These are phyloP conservation scores for Serendipita indica DNA, from an alignment of 768 basidiomycete genomes.

Conservation along the genomic window DNA sequence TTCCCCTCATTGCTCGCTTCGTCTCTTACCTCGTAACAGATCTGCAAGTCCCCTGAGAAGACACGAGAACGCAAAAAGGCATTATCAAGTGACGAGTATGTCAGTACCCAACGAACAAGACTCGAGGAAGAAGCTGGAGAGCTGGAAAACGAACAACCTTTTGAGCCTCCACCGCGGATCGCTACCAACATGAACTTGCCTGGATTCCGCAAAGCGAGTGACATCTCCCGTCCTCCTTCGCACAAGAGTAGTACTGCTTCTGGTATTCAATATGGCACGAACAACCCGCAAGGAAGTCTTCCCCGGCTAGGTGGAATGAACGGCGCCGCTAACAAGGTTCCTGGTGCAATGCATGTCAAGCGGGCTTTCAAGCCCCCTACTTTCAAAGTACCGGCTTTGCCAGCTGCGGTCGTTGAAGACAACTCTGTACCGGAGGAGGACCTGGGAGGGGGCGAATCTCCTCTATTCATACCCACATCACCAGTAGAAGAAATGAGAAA, in stretches of 20 bases:
- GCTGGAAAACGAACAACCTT: conserved; percentile 21
- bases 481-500: too few relatives aligned
- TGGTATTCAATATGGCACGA: too few relatives aligned
- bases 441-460: not conserved
- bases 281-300: too few relatives aligned
- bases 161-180: not conserved
- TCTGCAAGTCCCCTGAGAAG: conserved; percentile 68
- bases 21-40: conserved; percentile 26
- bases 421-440: not conserved
- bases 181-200: not conserved
- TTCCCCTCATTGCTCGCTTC: conserved; percentile 4
- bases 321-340: too few relatives aligned
- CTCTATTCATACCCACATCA: too few relatives aligned
- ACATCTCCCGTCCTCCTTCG: too few relatives aligned
- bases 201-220: conserved; percentile 1
- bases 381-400: not conserved
- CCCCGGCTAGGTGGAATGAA: too few relatives aligned
- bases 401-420: too few relatives aligned
- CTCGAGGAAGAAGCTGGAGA: conserved; percentile 12
- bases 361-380: not conserved
- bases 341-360: not conserved
- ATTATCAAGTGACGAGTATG: conserved; percentile 31
- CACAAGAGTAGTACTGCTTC: too few relatives aligned
- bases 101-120: conserved; percentile 17
- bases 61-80: conserved; percentile 33